Base-by-base conservation (phyloP, 352 stramenopile genomes). In the Pythium angustatum region DNA sequence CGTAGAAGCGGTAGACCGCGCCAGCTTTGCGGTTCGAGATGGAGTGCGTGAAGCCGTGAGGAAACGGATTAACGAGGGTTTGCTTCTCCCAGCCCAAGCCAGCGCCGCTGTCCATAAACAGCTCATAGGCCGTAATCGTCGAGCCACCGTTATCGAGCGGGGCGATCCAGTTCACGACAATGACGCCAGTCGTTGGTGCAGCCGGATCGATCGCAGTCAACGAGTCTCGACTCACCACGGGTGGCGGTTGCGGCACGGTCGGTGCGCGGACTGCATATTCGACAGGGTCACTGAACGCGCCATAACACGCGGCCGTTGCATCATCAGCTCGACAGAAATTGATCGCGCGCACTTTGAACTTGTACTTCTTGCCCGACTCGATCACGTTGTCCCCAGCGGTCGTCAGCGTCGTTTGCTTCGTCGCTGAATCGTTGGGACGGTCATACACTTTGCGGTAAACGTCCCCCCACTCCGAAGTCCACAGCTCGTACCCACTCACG, bases 401-500 rank as follows among this genome's bases (percentile, higher is more conserved):
- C 26, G 73, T 71, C 8, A 98, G 63, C 19, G 83, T 96, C 3
- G 87, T 96, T 31, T 78, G 69, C 14, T 77, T 56, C 0, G 85
- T 87, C 56, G 65, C 36, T 2, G 85, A 76, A 41, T 96, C 83
- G 38, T 96, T 97, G 2, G 87, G 87, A 5, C 96, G 96, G 65
- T 99, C 94, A 67, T 98, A 99, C 22, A 98, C 89, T 57, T 98
- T 90, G 17, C 78, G 71, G 33, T 90, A 90, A 12, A 85, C 76
- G 24, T 88, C 82, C 1, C 93, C 94, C 94, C 96, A 99, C 51
- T 98, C 90, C n/a, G 97, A 94, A 58, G 99, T 94, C 89, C 87
- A 98, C 27, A 99, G 71, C 58, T 98, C 85, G 67, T 98, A 99
- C 8, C 96, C 96, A 22, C 86, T 98, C 47, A 99, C 88, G n/a